A percentile compares a stretch with the other conserved stretches of the same genome.
phyloP scores from a whole-genome alignment of 1,284 basidiomycete species.

The Fomitopsis schrenkii region DNA sequence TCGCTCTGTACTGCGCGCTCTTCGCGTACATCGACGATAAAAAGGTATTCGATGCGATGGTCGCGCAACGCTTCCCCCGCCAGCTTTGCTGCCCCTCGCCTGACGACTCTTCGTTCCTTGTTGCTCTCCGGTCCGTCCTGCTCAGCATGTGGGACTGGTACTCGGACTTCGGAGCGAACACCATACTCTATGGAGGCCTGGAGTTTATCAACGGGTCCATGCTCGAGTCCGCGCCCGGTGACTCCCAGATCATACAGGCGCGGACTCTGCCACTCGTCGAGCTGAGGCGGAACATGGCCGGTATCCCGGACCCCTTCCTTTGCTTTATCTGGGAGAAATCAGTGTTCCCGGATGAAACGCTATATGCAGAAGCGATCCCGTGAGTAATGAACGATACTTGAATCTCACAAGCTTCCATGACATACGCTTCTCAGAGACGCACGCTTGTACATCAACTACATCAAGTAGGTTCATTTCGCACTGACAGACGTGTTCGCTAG shows the following conservation, averaged over 20 bases:
- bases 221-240: conserved; percentile 1
- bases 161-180: not conserved
- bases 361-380: conserved; percentile 6
- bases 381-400: not conserved
- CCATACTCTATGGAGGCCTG: not conserved
- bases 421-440: not conserved
- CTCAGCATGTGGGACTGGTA: conserved; percentile 4
- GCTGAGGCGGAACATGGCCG: not conserved
- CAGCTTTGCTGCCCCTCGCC: not conserved
- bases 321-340: conserved; percentile 9
- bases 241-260: not conserved
- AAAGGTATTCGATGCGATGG: not conserved
- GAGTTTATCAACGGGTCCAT: conserved; percentile 4
- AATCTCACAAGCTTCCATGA: not conserved
- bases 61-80: not conserved
- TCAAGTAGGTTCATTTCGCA: not conserved
- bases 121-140: not conserved
- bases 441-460: conserved; percentile 1
- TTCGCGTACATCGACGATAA: conserved; percentile 1
- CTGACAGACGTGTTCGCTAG: not conserved
- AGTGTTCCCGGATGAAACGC: conserved; percentile 4
- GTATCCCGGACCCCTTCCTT: conserved; percentile 3
- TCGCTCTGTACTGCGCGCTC: conserved; percentile 6
- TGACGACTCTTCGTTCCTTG: not conserved
- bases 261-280: conserved; percentile 1